A percentile compares a stretch with the other conserved stretches of the same genome.
These are phyloP conservation scores for Mucor racemosus DNA, from an alignment of 371 early-diverging fungal genomes.

Conservation along the genomic window DNA sequence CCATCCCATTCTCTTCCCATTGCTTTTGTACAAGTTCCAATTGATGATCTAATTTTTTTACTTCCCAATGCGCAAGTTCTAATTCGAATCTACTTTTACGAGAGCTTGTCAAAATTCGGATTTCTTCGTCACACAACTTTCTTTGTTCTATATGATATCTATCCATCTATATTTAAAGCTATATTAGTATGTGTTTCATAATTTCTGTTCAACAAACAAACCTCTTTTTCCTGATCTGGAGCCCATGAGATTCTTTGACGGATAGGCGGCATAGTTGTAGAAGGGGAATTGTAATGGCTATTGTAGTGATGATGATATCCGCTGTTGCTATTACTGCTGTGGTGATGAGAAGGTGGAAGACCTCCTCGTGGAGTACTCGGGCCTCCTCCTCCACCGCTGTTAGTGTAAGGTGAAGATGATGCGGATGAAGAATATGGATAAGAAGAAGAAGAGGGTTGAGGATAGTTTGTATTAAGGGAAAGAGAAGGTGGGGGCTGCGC, in stretches of 20 bases:
- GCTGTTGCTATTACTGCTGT: not conserved
- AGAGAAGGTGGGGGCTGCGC: slow-evolving; percentile 2
- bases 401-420: slow-evolving; percentile 19
- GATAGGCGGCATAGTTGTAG: slow-evolving; percentile 23
- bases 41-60: slow-evolving; percentile 58
- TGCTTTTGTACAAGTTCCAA: slow-evolving; percentile 55
- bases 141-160: slow-evolving; percentile 39
- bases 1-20: slow-evolving; percentile 55
- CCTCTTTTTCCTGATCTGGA: slow-evolving; percentile 55
- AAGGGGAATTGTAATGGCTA: slow-evolving; percentile 22
- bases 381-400: slow-evolving; percentile 14
- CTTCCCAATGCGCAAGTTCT: slow-evolving; percentile 61
- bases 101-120: slow-evolving; percentile 37
- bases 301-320: slow-evolving; percentile 16
- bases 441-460: slow-evolving; percentile 17
- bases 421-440: slow-evolving; percentile 17
- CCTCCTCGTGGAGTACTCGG: not conserved
- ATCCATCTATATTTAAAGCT: slow-evolving; percentile 34
- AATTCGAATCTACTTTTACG: slow-evolving; percentile 59
- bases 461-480: not conserved
- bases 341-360: slow-evolving; percentile 9
- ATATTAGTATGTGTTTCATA: no score
- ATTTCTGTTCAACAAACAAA: not conserved
- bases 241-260: slow-evolving; percentile 43
- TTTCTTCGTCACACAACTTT: slow-evolving; percentile 48